These are phyloP conservation scores for Hypomontagnella monticulosa DNA, from an alignment of 495 filamentous ascomycete genomes.

Conservation along the genomic window DNA sequence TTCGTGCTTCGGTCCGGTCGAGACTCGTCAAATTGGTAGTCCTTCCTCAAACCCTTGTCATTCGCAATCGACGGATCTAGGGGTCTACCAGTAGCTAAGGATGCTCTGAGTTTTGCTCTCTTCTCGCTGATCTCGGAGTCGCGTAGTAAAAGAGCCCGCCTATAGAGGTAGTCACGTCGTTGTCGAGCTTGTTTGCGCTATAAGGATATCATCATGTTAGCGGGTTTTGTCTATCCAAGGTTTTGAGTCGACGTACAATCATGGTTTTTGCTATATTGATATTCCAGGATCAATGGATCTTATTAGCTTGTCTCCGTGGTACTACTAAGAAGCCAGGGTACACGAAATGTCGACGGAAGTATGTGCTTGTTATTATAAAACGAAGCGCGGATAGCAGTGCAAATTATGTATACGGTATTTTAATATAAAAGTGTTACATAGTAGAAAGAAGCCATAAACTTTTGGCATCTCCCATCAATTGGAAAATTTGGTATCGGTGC, in stretches of 20 bases:
- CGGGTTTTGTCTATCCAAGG: neutral
- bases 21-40: conserved; percentile 94
- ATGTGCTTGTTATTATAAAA: too few relatives aligned
- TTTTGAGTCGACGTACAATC: conserved; percentile 35
- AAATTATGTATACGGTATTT: too few relatives aligned
- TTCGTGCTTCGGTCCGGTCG: conserved; percentile 66
- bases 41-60: conserved; percentile 83
- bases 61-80: conserved; percentile 88
- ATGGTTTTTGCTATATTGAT: conserved; percentile 15
- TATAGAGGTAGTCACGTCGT: conserved; percentile 94
- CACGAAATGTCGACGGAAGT: too few relatives aligned
- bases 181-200: conserved; percentile 80
- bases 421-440: too few relatives aligned
- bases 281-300: too few relatives aligned
- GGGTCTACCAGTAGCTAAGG: conserved; percentile 81
- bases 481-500: conserved; percentile 36
- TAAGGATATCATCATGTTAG: conserved; percentile 32
- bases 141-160: conserved; percentile 70
- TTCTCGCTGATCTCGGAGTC: conserved; percentile 94
- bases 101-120: conserved; percentile 83
- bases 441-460: conserved; percentile 1
- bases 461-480: conserved; percentile 12
- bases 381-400: too few relatives aligned
- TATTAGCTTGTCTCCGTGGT: too few relatives aligned
- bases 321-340: too few relatives aligned